These are phyloP conservation scores for Lasiodiplodia citricola DNA, from an alignment of 2,329 filamentous ascomycete genomes.

Conservation along the genomic window DNA sequence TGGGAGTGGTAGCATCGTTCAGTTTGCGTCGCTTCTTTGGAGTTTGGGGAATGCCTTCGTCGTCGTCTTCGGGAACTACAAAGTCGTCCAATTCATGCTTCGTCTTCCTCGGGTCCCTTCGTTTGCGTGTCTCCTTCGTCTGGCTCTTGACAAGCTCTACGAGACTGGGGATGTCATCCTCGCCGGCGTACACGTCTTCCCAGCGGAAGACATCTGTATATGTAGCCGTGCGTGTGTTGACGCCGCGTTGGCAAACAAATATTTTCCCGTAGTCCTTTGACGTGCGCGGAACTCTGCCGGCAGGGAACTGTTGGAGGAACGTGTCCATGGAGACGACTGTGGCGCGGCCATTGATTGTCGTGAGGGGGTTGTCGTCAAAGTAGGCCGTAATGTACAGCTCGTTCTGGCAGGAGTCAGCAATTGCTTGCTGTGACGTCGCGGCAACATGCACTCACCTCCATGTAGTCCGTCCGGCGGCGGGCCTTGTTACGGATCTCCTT, in stretches of 20 bases:
- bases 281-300: slow-evolving; percentile 73
- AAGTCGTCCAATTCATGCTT: slow-evolving; percentile 52
- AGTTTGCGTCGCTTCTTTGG: slow-evolving; percentile 57
- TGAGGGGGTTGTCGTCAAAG: slow-evolving; percentile 84
- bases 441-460: slow-evolving; percentile 59
- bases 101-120: slow-evolving; percentile 40
- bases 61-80: slow-evolving; percentile 45
- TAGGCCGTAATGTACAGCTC: slow-evolving; percentile 90
- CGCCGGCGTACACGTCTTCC: slow-evolving; percentile 81
- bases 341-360: slow-evolving; percentile 89
- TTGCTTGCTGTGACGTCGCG: slow-evolving; percentile 27
- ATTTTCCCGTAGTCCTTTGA: slow-evolving; percentile 80
- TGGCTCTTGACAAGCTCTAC: slow-evolving; percentile 70
- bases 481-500: slow-evolving; percentile 84
- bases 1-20: slow-evolving; percentile 49
- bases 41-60: slow-evolving; percentile 49
- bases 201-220: slow-evolving; percentile 93
- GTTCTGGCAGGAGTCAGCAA: slow-evolving; percentile 62
- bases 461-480: slow-evolving; percentile 80
- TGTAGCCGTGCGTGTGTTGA: slow-evolving; percentile 83
- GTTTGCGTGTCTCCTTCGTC: slow-evolving; percentile 73
- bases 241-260: slow-evolving; percentile 88
- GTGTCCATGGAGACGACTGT: slow-evolving; percentile 73
- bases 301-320: slow-evolving; percentile 74
- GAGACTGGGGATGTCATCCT: slow-evolving; percentile 68